Evolutionary conservation across 306 rosid species (phyloP).

Genomic region (Gynostemma pentaphyllum): DNA sequence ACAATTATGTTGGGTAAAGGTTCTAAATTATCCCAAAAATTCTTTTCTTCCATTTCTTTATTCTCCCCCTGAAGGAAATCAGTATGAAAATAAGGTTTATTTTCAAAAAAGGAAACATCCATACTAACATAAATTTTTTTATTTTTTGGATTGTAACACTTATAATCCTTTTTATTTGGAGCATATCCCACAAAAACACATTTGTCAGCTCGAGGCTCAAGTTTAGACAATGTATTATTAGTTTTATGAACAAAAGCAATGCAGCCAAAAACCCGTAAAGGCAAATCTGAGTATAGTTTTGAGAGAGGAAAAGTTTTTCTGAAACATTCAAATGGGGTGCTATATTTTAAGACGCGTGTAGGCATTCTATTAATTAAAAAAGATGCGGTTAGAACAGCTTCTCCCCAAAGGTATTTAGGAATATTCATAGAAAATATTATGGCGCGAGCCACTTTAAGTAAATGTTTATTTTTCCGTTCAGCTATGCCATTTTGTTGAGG

Average conservation of each 20-base stretch:
- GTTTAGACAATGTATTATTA: neutral
- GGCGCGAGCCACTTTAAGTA: too few relatives aligned
- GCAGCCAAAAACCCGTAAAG: neutral
- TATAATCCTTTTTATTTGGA: neutral
- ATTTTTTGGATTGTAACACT: neutral
- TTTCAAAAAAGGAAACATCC: too few relatives aligned
- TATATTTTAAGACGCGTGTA: neutral
- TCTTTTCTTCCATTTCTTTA: neutral
- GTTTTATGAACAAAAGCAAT: neutral
- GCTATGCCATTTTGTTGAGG: too few relatives aligned
- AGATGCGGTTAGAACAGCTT: neutral
- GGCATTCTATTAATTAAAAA: neutral
- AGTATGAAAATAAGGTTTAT: neutral
- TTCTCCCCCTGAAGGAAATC: neutral
- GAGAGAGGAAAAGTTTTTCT: neutral
- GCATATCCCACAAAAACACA: too few relatives aligned
- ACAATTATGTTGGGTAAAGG: too few relatives aligned
- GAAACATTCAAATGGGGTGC: neutral
- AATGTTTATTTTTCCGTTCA: too few relatives aligned
- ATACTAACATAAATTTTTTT: neutral
- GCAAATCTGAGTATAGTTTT: neutral
- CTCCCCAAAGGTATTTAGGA: too few relatives aligned
- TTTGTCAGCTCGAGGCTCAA: neutral
- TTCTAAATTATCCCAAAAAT: neutral
- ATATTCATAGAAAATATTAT: neutral